Conservation (phyloP, 495 filamentous ascomycete species). For the Copromyces sp. region DNA sequence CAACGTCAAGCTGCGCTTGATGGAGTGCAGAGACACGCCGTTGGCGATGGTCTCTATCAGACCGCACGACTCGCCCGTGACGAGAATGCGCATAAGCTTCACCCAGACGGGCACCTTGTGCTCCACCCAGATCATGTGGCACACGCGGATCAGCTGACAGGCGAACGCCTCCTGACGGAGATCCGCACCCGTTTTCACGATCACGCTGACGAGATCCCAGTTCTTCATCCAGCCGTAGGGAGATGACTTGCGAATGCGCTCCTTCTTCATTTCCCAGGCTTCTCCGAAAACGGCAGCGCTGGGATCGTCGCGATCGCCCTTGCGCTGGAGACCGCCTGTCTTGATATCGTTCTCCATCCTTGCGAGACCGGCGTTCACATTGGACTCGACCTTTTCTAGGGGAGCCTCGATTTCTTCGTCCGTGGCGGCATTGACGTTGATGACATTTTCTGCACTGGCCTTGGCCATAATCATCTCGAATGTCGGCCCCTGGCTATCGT, state of each 20-base stretch:
- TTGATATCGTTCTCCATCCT: constrained; percentile 76
- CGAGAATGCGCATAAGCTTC: constrained; percentile 68
- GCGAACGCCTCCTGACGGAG: constrained; percentile 70
- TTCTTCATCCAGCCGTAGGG: constrained; percentile 72
- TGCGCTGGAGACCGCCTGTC: constrained; percentile 63
- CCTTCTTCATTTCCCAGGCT: constrained; percentile 64
- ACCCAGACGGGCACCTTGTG: constrained; percentile 66
- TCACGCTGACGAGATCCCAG: constrained; percentile 70
- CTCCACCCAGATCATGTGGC: constrained; percentile 64
- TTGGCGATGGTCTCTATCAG: constrained; percentile 75
- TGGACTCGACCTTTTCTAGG: constrained; percentile 22
- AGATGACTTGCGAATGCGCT: constrained; percentile 63
- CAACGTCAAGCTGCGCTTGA: constrained; percentile 65
- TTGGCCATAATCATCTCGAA: constrained; percentile 65
- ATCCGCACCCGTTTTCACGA: constrained; percentile 70
- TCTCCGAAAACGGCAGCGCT: constrained; percentile 71
- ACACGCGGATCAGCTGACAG: constrained; percentile 65
- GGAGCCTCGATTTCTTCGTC: constrained; percentile 34
- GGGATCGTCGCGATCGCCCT: constrained; percentile 70
- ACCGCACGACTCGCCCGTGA: constrained; percentile 67
- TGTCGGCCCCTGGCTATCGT: constrained; percentile 50
- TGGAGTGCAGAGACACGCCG: constrained; percentile 63
- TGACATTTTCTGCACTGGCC: constrained; percentile 29
- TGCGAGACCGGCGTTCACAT: constrained; percentile 55
- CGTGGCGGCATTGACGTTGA: constrained; percentile 9